phyloP scores from a whole-genome alignment of 129 eudicot species.

The Pittosporum tobira region DNA sequence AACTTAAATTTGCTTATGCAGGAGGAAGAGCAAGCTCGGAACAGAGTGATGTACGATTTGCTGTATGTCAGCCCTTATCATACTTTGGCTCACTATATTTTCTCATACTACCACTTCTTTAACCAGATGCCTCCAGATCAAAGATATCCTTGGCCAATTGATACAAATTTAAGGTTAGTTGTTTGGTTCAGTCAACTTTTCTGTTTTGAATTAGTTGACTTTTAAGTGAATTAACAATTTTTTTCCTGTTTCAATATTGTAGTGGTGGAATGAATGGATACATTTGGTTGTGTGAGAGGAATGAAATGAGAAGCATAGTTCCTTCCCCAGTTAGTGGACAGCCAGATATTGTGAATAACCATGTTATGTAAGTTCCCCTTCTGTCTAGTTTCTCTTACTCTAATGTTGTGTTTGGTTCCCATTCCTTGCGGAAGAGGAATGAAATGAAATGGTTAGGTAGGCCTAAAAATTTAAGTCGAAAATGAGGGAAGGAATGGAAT shows the following conservation, averaged over 20 bases:
- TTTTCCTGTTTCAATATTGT: conserved; percentile 13
- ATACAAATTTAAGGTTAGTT: conserved; percentile 56
- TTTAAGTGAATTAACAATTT: not conserved
- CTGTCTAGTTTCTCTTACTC: no score
- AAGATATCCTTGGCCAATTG: conserved; percentile 46
- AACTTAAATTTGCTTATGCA: conserved; percentile 18
- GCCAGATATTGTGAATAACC: conserved; percentile 48
- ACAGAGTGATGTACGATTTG: conserved; percentile 66
- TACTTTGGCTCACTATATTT: conserved; percentile 47
- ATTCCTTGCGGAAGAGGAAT: no score
- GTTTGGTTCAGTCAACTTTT: not conserved
- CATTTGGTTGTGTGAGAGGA: conserved; percentile 68
- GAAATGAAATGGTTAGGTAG: no score
- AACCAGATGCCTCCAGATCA: conserved; percentile 31
- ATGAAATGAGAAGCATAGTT: conserved; percentile 40
- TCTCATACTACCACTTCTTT: conserved; percentile 42
- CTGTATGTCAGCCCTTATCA: conserved; percentile 59
- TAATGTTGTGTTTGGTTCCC: no score
- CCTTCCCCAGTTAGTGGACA: conserved; percentile 69
- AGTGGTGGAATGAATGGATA: conserved; percentile 94
- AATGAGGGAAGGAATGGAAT: no score
- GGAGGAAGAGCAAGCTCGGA: conserved; percentile 77
- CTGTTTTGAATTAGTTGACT: not conserved
- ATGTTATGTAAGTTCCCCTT: conserved; percentile 50
- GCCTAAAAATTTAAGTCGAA: no score